phyloP scores from a whole-genome alignment of 176 grass and related monocot genomes.

The Dendrocalamus sinicus region DNA sequence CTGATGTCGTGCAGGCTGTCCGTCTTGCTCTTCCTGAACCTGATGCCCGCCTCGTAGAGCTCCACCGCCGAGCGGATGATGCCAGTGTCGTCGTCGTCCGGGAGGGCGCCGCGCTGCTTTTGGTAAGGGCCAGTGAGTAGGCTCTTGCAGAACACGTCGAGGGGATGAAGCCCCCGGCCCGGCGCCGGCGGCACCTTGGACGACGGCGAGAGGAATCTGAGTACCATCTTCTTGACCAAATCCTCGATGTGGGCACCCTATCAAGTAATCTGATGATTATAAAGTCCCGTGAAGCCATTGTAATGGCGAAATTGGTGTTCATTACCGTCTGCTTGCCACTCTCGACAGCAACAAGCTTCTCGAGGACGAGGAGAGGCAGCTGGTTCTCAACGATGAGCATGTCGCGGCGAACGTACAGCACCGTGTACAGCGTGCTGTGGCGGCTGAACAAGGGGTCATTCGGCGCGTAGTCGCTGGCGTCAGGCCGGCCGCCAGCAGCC shows the following conservation, averaged over 20 bases:
- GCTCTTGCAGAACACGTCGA: constrained; percentile 50
- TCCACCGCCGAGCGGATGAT: constrained; percentile 54
- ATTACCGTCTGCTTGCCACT: neutral
- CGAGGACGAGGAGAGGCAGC: constrained; percentile 53
- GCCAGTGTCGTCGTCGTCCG: neutral
- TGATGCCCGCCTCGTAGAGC: constrained; percentile 62
- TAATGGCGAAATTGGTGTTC: neutral
- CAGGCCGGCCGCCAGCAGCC: neutral
- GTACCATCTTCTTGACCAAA: constrained; percentile 54
- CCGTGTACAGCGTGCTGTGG: constrained; percentile 45
- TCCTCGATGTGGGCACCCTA: neutral
- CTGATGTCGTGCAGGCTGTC: constrained; percentile 48
- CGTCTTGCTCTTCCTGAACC: constrained; percentile 47
- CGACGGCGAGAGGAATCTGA: constrained; percentile 30
- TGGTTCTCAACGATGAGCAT: constrained; percentile 72
- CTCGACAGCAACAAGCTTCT: constrained; percentile 34
- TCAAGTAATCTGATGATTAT: neutral
- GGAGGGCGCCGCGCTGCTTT: neutral
- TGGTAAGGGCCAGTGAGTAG: neutral
- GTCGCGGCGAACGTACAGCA: constrained; percentile 53
- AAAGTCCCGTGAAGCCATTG: neutral
- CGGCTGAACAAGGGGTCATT: constrained; percentile 63
- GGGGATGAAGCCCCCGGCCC: constrained; percentile 36
- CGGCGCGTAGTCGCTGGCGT: constrained; percentile 31
- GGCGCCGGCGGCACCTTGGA: neutral